Evolutionary conservation across 2,329 filamentous ascomycete genomes (phyloP).

Genomic region (Trichophyton verrucosum): DNA sequence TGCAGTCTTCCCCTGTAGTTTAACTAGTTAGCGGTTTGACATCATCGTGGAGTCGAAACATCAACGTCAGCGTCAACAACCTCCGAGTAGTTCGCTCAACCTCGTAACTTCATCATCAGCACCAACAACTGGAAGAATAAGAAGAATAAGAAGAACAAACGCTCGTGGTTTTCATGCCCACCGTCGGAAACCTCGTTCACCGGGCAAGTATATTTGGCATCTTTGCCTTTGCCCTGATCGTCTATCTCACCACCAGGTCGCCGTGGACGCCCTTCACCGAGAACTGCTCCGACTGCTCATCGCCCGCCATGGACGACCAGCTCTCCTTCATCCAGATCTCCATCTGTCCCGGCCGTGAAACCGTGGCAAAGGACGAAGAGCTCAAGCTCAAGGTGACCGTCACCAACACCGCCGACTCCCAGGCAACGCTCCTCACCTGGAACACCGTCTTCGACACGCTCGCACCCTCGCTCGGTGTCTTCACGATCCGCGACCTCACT

Average conservation of each 20-base stretch:
- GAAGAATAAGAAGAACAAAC: neutral
- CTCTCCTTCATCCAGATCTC: constrained; percentile 10
- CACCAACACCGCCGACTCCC: constrained; percentile 20
- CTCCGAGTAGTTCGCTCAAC: neutral
- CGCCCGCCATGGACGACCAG: neutral
- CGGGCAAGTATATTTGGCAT: neutral
- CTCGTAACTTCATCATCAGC: neutral
- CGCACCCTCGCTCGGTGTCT: constrained; percentile 22
- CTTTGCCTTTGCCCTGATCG: constrained; percentile 1
- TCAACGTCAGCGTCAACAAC: neutral
- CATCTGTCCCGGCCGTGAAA: constrained; percentile 13
- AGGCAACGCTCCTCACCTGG: constrained; percentile 28
- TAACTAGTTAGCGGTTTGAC: neutral
- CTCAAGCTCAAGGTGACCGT: constrained; percentile 17
- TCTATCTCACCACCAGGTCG: neutral
- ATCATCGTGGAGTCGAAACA: neutral
- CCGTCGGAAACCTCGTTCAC: neutral
- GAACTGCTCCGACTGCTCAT: neutral
- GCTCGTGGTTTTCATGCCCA: neutral
- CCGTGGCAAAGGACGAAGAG: constrained; percentile 11
- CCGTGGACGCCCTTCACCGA: neutral
- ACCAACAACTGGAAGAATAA: neutral
- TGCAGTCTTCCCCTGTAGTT: neutral
- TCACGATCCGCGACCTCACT: constrained; percentile 19
- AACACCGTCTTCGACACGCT: constrained; percentile 25